These are phyloP conservation scores for Pseudogymnoascus sp. DNA, from an alignment of 2,329 filamentous ascomycete genomes.

Conservation along the genomic window DNA sequence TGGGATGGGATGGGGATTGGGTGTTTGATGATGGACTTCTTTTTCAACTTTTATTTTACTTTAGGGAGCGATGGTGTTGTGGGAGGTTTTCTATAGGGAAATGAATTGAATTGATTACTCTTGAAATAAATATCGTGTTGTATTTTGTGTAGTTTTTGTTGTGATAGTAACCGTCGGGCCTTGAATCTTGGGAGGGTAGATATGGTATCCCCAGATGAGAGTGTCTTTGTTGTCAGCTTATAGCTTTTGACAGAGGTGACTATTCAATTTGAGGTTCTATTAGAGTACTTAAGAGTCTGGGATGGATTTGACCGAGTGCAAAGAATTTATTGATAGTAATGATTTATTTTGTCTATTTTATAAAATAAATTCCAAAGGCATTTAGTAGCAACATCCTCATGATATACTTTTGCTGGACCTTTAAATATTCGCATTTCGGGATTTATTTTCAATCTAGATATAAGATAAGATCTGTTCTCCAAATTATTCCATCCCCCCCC, in stretches of 20 bases:
- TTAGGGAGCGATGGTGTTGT: slow-evolving; percentile 3
- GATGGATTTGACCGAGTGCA: not conserved
- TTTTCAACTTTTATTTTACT: not conserved
- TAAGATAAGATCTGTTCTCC: not conserved
- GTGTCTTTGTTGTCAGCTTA: not conserved
- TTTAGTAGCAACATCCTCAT: not conserved
- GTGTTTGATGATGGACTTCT: not conserved
- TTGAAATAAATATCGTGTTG: not conserved
- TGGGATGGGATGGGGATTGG: not conserved
- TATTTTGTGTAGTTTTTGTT: not conserved
- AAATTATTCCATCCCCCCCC: slow-evolving; percentile 57
- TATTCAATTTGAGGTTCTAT: not conserved
- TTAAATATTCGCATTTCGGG: not conserved
- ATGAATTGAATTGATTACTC: not conserved
- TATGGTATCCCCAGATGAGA: not conserved
- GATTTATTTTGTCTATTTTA: not conserved
- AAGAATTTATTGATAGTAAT: not conserved
- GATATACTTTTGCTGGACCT: not conserved
- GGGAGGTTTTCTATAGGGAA: not conserved
- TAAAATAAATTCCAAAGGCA: not conserved
- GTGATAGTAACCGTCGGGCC: not conserved
- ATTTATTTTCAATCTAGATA: not conserved
- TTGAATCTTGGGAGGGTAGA: not conserved
- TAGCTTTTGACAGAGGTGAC: not conserved
- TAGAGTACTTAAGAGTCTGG: not conserved